A percentile compares a stretch with the other conserved stretches of the same genome.
Conservation (phyloP, 2,329 filamentous ascomycete species). For the Diaporthe sp. region DNA sequence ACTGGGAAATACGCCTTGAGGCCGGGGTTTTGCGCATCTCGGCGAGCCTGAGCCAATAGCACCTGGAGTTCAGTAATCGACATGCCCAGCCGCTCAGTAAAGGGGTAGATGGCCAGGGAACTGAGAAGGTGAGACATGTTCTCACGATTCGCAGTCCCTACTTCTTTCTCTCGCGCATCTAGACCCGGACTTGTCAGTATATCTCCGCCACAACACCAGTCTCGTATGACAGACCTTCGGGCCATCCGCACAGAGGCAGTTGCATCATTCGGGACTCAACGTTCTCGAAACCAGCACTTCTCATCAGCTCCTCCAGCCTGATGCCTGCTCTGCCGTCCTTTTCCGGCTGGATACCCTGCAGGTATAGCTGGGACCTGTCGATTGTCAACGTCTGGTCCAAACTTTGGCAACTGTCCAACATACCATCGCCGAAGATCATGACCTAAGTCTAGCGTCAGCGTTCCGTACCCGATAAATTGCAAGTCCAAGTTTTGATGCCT, state of each 20-base stretch:
- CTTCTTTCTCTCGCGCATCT: conserved; percentile 66
- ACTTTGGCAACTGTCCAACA: not conserved
- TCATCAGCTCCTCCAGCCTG: conserved; percentile 70
- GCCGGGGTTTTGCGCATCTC: conserved; percentile 64
- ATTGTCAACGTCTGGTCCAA: conserved; percentile 1
- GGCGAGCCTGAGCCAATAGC: conserved; percentile 67
- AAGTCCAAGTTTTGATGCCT: not conserved
- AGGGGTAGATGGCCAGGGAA: conserved; percentile 68
- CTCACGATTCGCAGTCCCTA: conserved; percentile 65
- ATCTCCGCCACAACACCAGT: not conserved
- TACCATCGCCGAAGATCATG: conserved; percentile 75
- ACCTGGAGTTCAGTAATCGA: conserved; percentile 68
- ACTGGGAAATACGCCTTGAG: conserved; percentile 74
- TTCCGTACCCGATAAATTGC: not conserved
- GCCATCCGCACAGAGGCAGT: conserved; percentile 78
- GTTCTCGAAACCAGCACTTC: conserved; percentile 74
- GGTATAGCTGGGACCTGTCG: conserved; percentile 67
- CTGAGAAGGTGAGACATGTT: conserved; percentile 67
- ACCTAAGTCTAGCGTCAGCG: conserved; percentile 51
- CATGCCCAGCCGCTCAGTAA: conserved; percentile 67
- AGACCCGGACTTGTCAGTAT: conserved; percentile 39
- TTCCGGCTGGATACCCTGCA: conserved; percentile 69
- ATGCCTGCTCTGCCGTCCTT: conserved; percentile 77
- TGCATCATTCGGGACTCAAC: conserved; percentile 75
- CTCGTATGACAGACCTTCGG: conserved; percentile 64